Percentiles rank a stretch among this genome's conserved stretches.
Conservation (phyloP, 176 grass and related monocot species). For the Stipa capillata region DNA sequence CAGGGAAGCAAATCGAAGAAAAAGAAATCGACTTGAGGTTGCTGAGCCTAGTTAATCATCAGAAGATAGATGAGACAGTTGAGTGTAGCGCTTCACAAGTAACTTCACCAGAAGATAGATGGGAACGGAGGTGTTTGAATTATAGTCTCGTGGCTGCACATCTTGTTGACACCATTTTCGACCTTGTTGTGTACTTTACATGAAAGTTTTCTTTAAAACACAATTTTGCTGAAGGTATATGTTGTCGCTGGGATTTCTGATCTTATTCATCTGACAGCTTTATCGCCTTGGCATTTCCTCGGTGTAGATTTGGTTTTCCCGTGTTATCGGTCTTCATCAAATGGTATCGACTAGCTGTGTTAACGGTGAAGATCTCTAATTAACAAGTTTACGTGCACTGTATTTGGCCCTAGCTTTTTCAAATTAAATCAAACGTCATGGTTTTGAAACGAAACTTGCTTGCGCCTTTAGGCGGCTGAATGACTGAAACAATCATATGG, state of each 20-base stretch:
- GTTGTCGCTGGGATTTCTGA: neutral
- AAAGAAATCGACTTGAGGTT: slow-evolving; percentile 42
- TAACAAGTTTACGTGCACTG: no score
- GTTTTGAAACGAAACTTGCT: no score
- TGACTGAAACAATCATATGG: no score
- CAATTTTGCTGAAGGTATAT: slow-evolving; percentile 43
- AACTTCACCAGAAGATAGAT: slow-evolving; percentile 37
- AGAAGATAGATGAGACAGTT: slow-evolving; percentile 27
- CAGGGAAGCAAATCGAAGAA: slow-evolving; percentile 49
- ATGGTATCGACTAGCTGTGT: neutral
- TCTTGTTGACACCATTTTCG: slow-evolving; percentile 31
- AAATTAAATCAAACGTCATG: no score
- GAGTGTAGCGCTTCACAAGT: slow-evolving; percentile 25
- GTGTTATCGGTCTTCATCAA: neutral
- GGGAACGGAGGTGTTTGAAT: slow-evolving; percentile 20
- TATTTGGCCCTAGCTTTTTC: no score
- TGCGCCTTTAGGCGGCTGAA: no score
- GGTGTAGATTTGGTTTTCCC: neutral
- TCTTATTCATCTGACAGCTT: neutral
- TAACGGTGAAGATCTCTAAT: no score
- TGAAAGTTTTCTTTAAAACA: slow-evolving; percentile 25
- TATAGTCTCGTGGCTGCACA: slow-evolving; percentile 27
- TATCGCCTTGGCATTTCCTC: neutral
- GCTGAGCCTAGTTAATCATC: slow-evolving; percentile 25
- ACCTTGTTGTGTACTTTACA: slow-evolving; percentile 40